A percentile compares a stretch with the other conserved stretches of the same genome.
phyloP scores from a whole-genome alignment of 2,329 filamentous ascomycete genomes.

The Teratosphaeria nubilosa region DNA sequence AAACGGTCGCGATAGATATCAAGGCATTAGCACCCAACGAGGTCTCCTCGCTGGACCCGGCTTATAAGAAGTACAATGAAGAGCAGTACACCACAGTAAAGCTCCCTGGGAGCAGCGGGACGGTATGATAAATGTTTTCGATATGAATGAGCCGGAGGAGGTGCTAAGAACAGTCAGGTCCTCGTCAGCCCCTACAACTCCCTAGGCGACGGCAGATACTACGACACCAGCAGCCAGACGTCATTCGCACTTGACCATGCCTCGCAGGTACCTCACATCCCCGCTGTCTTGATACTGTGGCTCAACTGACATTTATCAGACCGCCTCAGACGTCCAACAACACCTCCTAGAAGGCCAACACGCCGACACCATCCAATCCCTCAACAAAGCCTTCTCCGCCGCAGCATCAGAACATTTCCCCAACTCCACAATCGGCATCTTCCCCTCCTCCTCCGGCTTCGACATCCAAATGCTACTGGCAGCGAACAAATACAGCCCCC shows the following conservation, averaged over 20 bases:
- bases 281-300: background rate
- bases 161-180: constrained; percentile 35
- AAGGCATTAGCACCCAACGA: constrained; percentile 69
- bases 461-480: constrained; percentile 75
- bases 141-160: background rate
- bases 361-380: constrained; percentile 71
- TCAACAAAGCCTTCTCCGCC: constrained; percentile 62
- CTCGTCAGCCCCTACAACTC: constrained; percentile 81
- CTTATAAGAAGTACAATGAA: constrained; percentile 93
- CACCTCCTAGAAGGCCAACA: constrained; percentile 67
- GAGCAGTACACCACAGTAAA: constrained; percentile 84
- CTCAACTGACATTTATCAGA: constrained; percentile 38
- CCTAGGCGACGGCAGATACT: constrained; percentile 73
- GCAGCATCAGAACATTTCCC: constrained; percentile 87
- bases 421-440: constrained; percentile 69
- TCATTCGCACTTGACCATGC: constrained; percentile 83
- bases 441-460: constrained; percentile 65
- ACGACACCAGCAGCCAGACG: constrained; percentile 75
- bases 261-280: constrained; percentile 49
- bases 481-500: constrained; percentile 93
- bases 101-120: constrained; percentile 73
- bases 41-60: constrained; percentile 60
- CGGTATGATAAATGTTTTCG: constrained; percentile 41
- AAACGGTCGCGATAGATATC: constrained; percentile 54
- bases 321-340: constrained; percentile 73